Percentiles rank a stretch among this genome's conserved stretches.
Conservation (phyloP, 345 rosid species). For the Rhodamnia argentea region DNA sequence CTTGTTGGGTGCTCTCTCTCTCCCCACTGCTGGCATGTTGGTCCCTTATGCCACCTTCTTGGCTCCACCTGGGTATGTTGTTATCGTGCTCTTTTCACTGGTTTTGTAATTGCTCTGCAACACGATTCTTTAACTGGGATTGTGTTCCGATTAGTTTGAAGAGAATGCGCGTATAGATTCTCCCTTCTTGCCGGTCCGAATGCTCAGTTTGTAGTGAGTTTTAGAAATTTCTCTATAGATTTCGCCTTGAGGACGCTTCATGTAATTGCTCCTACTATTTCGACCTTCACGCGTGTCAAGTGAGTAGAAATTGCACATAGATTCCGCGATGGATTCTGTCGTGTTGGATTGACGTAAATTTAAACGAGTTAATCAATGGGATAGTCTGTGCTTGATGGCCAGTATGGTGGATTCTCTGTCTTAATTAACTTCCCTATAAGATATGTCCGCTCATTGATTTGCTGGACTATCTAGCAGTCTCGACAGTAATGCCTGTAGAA, state of each 20-base stretch:
- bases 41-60: constrained; percentile 69
- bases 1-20: constrained; percentile 75
- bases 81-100: not conserved
- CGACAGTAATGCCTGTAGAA: not conserved
- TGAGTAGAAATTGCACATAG: not conserved
- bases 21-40: constrained; percentile 79
- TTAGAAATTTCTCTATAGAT: not conserved
- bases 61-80: constrained; percentile 67
- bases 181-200: not conserved
- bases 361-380: not conserved
- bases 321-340: not conserved
- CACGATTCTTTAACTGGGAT: not conserved
- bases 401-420: not conserved
- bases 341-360: not conserved
- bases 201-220: not conserved
- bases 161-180: not conserved
- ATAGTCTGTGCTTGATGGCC: not conserved
- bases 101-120: not conserved
- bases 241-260: not conserved
- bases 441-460: not conserved
- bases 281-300: not conserved
- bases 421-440: not conserved
- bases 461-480: not conserved
- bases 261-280: not conserved
- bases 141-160: not conserved